Percentiles rank a stretch among this genome's conserved stretches.
These are phyloP conservation scores for Martiniozyma abietophila DNA, from an alignment of 805 yeast species.

Conservation along the genomic window DNA sequence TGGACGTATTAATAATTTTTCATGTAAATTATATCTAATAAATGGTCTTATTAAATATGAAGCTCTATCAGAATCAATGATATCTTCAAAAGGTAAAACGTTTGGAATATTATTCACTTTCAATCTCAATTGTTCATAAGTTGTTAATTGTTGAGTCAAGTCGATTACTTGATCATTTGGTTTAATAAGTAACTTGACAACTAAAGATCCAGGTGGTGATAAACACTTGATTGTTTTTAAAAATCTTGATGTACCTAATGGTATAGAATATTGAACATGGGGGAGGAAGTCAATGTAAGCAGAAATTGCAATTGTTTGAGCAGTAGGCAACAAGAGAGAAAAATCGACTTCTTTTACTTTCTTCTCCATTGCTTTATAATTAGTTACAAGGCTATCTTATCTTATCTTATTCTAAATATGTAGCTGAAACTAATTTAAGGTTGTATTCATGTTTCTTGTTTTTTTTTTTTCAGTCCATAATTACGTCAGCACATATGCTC, in stretches of 20 bases:
- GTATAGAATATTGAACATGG: constrained; percentile 64
- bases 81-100: constrained; percentile 59
- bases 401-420: no score
- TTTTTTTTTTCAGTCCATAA: no score
- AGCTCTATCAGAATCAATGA: constrained; percentile 85
- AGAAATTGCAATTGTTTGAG: constrained; percentile 84
- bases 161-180: constrained; percentile 36
- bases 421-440: no score
- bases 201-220: constrained; percentile 61
- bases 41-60: constrained; percentile 83
- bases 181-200: constrained; percentile 77
- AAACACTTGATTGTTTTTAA: constrained; percentile 77
- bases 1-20: constrained; percentile 78
- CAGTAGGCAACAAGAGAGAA: constrained; percentile 80
- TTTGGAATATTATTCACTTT: constrained; percentile 45
- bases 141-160: constrained; percentile 24
- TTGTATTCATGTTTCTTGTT: no score
- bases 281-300: constrained; percentile 80
- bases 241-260: constrained; percentile 73
- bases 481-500: no score
- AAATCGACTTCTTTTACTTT: constrained; percentile 82
- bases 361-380: constrained; percentile 2
- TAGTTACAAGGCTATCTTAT: no score
- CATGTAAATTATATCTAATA: constrained; percentile 73
- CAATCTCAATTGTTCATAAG: constrained; percentile 27